Evolutionary conservation across 805 yeast genomes (phyloP), one percentile per base, ranked within the genome.

Genomic region (Schwanniomyces polymorphus): DNA sequence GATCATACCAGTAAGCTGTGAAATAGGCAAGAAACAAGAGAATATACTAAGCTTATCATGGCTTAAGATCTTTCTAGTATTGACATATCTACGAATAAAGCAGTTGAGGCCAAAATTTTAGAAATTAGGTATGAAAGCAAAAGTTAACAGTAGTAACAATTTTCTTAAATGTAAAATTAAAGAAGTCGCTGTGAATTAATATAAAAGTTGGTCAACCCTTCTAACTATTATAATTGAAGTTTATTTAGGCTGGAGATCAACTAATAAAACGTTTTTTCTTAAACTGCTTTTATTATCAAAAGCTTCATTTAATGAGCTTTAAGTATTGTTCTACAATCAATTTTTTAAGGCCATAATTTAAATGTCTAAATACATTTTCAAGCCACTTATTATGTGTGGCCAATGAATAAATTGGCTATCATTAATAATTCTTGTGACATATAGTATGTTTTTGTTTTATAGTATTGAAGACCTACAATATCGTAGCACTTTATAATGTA

Each of bases 201-300:
- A 92, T 73, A 83, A 86, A 65, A 91, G 90, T 40, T 86, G 84
- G 70, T 87, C 94, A 35, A 94, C 94, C 56, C 98, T 98, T 8
- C 73, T 94, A 62, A 94, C 99, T 7, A 94, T 92, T 67, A 86
- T 87, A 65, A 98, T 94, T 18, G 99, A 94, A 70, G 87, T 94
- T 21, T 97, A 92, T 49, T 94, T 94, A 78, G 99, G 65, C 68
- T 91, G 45, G 96, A 88, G 55, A 86, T 82, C 50, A 78, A 75
- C 41, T 55, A 58, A 7, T 54, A 58, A 29, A 10, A n/a, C 34
- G 12, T 4, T 10, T 28, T 4, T 4, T 14, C n/a, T 31, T 31
- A n/a, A n/a, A n/a, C n/a, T n/a, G n/a, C n/a, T n/a, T n/a, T n/a
- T n/a, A n/a, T n/a, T n/a, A n/a, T n/a, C n/a, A n/a, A n/a, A n/a